Percentiles rank a stretch among this genome's conserved stretches.
These are phyloP conservation scores for Pelargonium nanum DNA, from an alignment of 345 rosid genomes.

Conservation along the genomic window DNA sequence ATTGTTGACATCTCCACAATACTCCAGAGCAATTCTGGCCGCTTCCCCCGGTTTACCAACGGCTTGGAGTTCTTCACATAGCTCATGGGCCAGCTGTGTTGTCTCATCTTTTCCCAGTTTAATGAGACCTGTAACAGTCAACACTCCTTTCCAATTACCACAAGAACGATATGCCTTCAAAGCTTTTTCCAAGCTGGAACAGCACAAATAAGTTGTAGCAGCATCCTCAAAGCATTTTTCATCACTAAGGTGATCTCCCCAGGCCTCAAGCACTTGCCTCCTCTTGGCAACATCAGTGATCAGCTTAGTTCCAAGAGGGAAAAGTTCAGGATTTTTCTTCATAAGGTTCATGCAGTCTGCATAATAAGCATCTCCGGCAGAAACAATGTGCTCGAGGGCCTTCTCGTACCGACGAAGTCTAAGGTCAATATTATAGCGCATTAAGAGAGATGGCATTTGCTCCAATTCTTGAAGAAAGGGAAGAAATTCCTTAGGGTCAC, in stretches of 20 bases:
- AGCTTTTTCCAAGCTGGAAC: constrained; percentile 63
- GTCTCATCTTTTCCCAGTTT: constrained; percentile 61
- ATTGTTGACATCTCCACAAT: constrained; percentile 55
- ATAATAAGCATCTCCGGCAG: constrained; percentile 64
- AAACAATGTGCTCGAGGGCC: constrained; percentile 77
- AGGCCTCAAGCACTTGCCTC: constrained; percentile 67
- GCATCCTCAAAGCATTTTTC: constrained; percentile 81
- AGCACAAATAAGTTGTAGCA: constrained; percentile 72
- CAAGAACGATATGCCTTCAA: constrained; percentile 76
- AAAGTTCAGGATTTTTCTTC: constrained; percentile 71
- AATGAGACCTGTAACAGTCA: constrained; percentile 75
- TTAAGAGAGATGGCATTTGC: constrained; percentile 48
- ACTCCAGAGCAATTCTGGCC: constrained; percentile 84
- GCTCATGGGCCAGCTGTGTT: constrained; percentile 66
- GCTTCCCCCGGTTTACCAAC: constrained; percentile 93
- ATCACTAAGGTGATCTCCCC: constrained; percentile 79
- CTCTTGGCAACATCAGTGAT: constrained; percentile 51
- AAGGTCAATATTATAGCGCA: constrained; percentile 80
- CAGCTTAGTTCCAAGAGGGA: constrained; percentile 67
- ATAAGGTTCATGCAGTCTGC: constrained; percentile 65
- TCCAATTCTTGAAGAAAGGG: constrained; percentile 88
- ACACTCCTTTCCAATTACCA: constrained; percentile 87
- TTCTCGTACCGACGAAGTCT: constrained; percentile 65
- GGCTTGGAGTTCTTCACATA: constrained; percentile 86
- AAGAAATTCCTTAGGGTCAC: constrained; percentile 95